Evolutionary conservation across 345 rosid species (phyloP).

Genomic region (Passiflora organensis): DNA sequence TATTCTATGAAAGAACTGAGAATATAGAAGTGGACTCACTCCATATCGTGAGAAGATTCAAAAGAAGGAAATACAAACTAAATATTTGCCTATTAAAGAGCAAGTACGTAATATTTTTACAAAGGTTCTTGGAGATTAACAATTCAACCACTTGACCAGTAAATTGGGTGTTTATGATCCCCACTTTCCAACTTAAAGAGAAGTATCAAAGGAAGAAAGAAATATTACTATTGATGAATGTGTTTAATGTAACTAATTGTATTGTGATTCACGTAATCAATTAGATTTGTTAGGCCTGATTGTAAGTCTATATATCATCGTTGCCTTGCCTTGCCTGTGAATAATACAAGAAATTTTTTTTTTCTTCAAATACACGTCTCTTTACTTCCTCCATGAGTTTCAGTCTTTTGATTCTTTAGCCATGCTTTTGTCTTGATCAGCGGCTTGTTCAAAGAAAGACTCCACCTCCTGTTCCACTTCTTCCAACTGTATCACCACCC

Average conservation of each 20-base stretch:
- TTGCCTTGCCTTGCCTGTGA: no score
- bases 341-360: no score
- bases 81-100: background rate
- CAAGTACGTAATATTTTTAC: background rate
- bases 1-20: background rate
- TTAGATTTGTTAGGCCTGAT: no score
- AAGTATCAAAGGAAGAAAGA: no score
- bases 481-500: conserved; percentile 31
- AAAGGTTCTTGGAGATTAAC: background rate
- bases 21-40: background rate
- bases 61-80: background rate
- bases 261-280: no score
- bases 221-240: no score
- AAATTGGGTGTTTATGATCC: background rate
- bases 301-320: no score
- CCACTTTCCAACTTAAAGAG: background rate
- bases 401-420: conserved; percentile 1
- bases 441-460: conserved; percentile 11
- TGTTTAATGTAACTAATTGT: no score
- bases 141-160: background rate
- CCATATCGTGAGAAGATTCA: background rate
- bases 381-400: no score
- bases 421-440: background rate
- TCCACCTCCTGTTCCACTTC: conserved; percentile 33
- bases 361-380: no score